These are phyloP conservation scores for Cladosporium sp. DNA, from an alignment of 2,329 filamentous ascomycete genomes.

Conservation along the genomic window DNA sequence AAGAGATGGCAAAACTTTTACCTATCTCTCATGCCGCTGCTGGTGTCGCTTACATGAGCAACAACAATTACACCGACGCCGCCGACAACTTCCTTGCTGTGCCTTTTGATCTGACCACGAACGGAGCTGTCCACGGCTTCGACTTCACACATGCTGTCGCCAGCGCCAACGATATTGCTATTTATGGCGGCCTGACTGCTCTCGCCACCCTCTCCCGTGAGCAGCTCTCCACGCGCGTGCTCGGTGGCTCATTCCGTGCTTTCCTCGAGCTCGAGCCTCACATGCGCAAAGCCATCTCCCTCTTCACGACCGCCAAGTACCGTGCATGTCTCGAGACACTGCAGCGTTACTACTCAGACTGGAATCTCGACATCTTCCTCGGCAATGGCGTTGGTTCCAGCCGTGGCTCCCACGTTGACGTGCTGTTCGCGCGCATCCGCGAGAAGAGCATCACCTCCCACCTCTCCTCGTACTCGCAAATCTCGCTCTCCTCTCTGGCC, in stretches of 20 bases:
- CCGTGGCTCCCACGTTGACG: conserved; percentile 52
- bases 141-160: conserved; percentile 66
- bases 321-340: conserved; percentile 78
- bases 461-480: conserved; percentile 82
- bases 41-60: conserved; percentile 58
- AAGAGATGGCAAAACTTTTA: conserved; percentile 54
- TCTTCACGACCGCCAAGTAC: conserved; percentile 90
- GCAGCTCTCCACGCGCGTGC: conserved; percentile 68
- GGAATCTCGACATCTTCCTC: conserved; percentile 84
- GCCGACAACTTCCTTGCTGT: conserved; percentile 66
- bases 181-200: conserved; percentile 87
- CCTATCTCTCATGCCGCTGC: conserved; percentile 63
- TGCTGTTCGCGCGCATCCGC: conserved; percentile 71
- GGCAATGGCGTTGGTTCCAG: conserved; percentile 16
- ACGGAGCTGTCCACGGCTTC: conserved; percentile 43
- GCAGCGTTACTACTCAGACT: conserved; percentile 77
- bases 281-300: conserved; percentile 81
- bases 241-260: conserved; percentile 80
- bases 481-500: conserved; percentile 75
- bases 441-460: conserved; percentile 93
- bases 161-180: conserved; percentile 81
- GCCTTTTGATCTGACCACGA: conserved; percentile 46
- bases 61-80: conserved; percentile 59
- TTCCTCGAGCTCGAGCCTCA: conserved; percentile 93
- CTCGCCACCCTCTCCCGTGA: conserved; percentile 82